Evolutionary conservation across 2,329 filamentous ascomycete genomes (phyloP).

Genomic region (Aureobasidium sp.): DNA sequence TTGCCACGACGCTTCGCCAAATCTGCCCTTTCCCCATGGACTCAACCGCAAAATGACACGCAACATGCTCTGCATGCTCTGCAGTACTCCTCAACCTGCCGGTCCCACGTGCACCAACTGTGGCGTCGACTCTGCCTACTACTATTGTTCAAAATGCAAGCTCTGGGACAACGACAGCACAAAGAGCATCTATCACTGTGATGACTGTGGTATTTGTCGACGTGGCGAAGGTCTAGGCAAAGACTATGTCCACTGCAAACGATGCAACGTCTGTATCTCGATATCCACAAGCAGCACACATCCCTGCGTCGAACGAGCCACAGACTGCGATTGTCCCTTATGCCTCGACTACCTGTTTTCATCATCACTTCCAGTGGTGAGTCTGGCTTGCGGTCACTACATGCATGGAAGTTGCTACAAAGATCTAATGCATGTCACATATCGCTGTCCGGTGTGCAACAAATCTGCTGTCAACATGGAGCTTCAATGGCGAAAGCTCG

Average conservation of each 20-base stretch:
- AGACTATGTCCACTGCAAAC: conserved; percentile 98
- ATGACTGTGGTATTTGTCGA: conserved; percentile 91
- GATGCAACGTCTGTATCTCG: conserved; percentile 88
- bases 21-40: conserved; percentile 34
- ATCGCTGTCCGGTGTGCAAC: conserved; percentile 94
- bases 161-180: conserved; percentile 90
- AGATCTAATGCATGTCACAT: conserved; percentile 80
- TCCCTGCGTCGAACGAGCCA: conserved; percentile 89
- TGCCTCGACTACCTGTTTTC: conserved; percentile 96
- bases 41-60: conserved; percentile 77
- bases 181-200: conserved; percentile 93
- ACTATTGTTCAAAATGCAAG: conserved; percentile 92
- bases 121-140: conserved; percentile 69
- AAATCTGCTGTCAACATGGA: conserved; percentile 98
- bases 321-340: conserved; percentile 93
- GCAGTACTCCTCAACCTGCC: conserved; percentile 74
- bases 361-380: conserved; percentile 78
- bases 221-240: conserved; percentile 87
- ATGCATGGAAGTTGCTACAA: conserved; percentile 88
- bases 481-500: conserved; percentile 82
- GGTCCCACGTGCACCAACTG: conserved; percentile 73
- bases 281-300: conserved; percentile 80
- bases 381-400: conserved; percentile 92
- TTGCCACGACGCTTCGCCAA: conserved; percentile 86
- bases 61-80: conserved; percentile 98